A percentile compares a stretch with the other conserved stretches of the same genome.
Evolutionary conservation across 2,329 filamentous ascomycete species (phyloP).

Genomic region (Fusarium acutatum): DNA sequence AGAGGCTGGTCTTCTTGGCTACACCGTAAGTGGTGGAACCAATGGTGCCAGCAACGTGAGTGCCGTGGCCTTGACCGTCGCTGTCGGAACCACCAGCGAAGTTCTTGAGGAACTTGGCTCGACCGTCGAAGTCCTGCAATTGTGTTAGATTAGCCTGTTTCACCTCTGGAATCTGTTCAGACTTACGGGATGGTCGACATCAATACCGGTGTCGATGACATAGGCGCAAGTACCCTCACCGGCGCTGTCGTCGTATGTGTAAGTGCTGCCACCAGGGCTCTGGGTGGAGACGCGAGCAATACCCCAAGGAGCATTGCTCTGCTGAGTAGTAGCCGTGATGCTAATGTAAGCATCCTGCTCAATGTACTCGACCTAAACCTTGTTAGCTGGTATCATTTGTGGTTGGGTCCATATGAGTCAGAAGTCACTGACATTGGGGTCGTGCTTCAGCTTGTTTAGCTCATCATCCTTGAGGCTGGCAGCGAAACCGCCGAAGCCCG

Average conservation of each 20-base stretch:
- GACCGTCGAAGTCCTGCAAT: conserved; percentile 45
- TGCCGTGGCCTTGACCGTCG: conserved; percentile 54
- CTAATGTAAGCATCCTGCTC: conserved; percentile 50
- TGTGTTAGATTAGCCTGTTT: not conserved
- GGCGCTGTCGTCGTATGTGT: conserved; percentile 52
- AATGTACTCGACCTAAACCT: conserved; percentile 48
- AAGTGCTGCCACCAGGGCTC: conserved; percentile 42
- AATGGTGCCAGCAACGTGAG: conserved; percentile 48
- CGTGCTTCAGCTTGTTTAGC: conserved; percentile 37
- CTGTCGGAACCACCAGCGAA: conserved; percentile 35
- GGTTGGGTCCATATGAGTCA: no score
- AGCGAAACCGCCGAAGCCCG: conserved; percentile 41
- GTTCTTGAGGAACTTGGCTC: conserved; percentile 45
- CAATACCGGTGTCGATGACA: conserved; percentile 58
- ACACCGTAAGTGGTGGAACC: conserved; percentile 49
- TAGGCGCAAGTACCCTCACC: conserved; percentile 55
- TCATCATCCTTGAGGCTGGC: conserved; percentile 40
- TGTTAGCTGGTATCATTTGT: not conserved
- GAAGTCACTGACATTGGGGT: conserved; percentile 37
- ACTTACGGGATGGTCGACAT: conserved; percentile 49
- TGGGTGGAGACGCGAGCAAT: conserved; percentile 50
- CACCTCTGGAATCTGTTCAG: not conserved
- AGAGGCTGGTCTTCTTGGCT: conserved; percentile 54
- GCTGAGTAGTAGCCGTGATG: conserved; percentile 41
- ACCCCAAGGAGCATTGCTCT: conserved; percentile 51